These are phyloP conservation scores for Penicillium waksmanii DNA, from an alignment of 495 filamentous ascomycete species.

Conservation along the genomic window DNA sequence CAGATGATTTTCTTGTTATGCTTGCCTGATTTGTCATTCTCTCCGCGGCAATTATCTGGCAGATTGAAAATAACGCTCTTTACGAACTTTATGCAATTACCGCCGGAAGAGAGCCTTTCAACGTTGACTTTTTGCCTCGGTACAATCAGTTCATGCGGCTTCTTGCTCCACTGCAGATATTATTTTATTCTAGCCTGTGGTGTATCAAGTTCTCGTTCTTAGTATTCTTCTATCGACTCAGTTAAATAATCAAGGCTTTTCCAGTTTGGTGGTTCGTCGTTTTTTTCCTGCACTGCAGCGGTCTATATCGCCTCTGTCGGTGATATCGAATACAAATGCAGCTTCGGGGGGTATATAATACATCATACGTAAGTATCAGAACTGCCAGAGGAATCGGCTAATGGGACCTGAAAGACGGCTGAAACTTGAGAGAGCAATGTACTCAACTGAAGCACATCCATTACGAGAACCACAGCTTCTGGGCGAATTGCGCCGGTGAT, in stretches of 20 bases:
- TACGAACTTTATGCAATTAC: slow-evolving; percentile 18
- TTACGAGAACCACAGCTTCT: slow-evolving; percentile 24
- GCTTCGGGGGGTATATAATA: slow-evolving; percentile 19
- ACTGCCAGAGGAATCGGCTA: not conserved
- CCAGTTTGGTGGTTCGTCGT: slow-evolving; percentile 28
- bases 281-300: slow-evolving; percentile 9
- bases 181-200: slow-evolving; percentile 30
- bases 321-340: slow-evolving; percentile 29
- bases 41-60: slow-evolving; percentile 25
- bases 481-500: slow-evolving; percentile 22
- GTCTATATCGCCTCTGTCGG: slow-evolving; percentile 22
- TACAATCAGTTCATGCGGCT: slow-evolving; percentile 20
- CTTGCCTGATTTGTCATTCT: slow-evolving; percentile 30
- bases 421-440: slow-evolving; percentile 16
- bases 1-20: slow-evolving; percentile 29
- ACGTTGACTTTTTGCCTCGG: slow-evolving; percentile 7
- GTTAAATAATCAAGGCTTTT: slow-evolving; percentile 18
- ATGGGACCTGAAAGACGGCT: not conserved
- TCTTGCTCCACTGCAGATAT: slow-evolving; percentile 18
- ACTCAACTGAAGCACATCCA: slow-evolving; percentile 16
- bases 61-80: slow-evolving; percentile 15
- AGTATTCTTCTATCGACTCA: slow-evolving; percentile 26
- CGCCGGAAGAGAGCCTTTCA: slow-evolving; percentile 7
- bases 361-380: slow-evolving; percentile 14
- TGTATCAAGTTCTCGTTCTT: slow-evolving; percentile 33